A percentile compares a stretch with the other conserved stretches of the same genome.
These are phyloP conservation scores for Phoma sp. DNA, from an alignment of 2,329 filamentous ascomycete species.

Conservation along the genomic window DNA sequence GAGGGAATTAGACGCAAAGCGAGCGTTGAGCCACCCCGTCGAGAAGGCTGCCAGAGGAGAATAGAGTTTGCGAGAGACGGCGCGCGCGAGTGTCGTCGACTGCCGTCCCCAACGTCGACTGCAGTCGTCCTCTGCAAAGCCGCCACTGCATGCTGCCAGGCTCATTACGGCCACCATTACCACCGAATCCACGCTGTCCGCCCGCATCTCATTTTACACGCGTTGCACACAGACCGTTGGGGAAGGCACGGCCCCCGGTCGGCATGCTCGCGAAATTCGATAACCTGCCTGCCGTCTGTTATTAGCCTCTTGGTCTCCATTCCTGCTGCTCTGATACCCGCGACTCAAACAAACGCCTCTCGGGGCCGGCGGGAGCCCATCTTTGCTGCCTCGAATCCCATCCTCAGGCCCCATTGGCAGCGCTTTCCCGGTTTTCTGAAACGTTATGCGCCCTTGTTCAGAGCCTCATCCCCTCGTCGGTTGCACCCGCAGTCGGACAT, in stretches of 20 bases:
- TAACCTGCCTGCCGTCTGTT: constrained; percentile 9
- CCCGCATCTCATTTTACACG: constrained; percentile 25
- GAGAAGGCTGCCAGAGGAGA: constrained; percentile 16
- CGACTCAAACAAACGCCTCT: constrained; percentile 3
- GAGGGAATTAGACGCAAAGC: constrained; percentile 14
- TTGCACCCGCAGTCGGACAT: constrained; percentile 5
- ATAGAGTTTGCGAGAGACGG: constrained; percentile 19
- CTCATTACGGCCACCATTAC: constrained; percentile 2
- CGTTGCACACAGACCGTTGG: constrained; percentile 25
- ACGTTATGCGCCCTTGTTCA: constrained; percentile 11
- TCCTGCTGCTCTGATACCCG: constrained; percentile 14
- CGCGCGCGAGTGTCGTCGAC: constrained; percentile 10
- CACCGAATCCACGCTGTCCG: constrained; percentile 6
- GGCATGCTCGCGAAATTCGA: constrained; percentile 18
- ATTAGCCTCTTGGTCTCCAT: constrained; percentile 17
- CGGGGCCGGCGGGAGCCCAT: constrained; percentile 1
- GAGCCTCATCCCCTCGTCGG: constrained; percentile 15
- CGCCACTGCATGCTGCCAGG: constrained; percentile 2
- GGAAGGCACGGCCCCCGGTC: constrained; percentile 13
- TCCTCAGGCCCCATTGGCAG: constrained; percentile 4
- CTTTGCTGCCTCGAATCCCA: not conserved
- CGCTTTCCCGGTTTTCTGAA: constrained; percentile 15
- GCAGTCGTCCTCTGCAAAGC: not conserved
- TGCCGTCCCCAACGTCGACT: constrained; percentile 1
- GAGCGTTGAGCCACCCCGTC: constrained; percentile 25